phyloP scores from a whole-genome alignment of 805 yeast species.

The Maudiozyma barnettii region DNA sequence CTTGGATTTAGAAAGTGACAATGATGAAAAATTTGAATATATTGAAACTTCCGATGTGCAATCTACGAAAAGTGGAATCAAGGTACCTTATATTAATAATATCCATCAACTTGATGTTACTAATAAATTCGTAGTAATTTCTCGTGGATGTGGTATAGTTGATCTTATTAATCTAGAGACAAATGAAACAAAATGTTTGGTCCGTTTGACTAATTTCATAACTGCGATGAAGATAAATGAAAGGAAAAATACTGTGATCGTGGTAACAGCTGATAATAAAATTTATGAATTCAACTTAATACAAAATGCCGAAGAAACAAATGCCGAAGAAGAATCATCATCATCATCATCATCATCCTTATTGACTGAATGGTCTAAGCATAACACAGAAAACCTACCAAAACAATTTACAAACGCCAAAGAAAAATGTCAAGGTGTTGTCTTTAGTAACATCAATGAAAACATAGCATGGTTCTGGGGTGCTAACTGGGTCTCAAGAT shows the following conservation, averaged over 20 bases:
- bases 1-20: constrained; percentile 34
- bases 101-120: constrained; percentile 46
- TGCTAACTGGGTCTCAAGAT: constrained; percentile 65
- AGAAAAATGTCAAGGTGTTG: constrained; percentile 69
- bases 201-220: constrained; percentile 51
- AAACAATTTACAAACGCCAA: constrained; percentile 43
- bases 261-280: constrained; percentile 65
- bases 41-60: constrained; percentile 30
- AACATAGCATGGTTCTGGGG: constrained; percentile 79
- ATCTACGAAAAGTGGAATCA: constrained; percentile 22
- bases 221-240: constrained; percentile 52
- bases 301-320: constrained; percentile 1
- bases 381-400: constrained; percentile 69
- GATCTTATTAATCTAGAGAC: constrained; percentile 35
- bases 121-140: constrained; percentile 43
- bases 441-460: constrained; percentile 35
- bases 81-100: constrained; percentile 39
- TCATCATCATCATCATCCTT: constrained; percentile 12
- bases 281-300: constrained; percentile 52
- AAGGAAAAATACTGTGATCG: constrained; percentile 41
- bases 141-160: constrained; percentile 58
- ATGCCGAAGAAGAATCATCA: constrained; percentile 4
- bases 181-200: constrained; percentile 33
- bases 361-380: constrained; percentile 67
- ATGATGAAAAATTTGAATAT: constrained; percentile 33